Evolutionary conservation across 495 filamentous ascomycete genomes (phyloP), one percentile per base, ranked within the genome.

Genomic region (Neurospora sp.): DNA sequence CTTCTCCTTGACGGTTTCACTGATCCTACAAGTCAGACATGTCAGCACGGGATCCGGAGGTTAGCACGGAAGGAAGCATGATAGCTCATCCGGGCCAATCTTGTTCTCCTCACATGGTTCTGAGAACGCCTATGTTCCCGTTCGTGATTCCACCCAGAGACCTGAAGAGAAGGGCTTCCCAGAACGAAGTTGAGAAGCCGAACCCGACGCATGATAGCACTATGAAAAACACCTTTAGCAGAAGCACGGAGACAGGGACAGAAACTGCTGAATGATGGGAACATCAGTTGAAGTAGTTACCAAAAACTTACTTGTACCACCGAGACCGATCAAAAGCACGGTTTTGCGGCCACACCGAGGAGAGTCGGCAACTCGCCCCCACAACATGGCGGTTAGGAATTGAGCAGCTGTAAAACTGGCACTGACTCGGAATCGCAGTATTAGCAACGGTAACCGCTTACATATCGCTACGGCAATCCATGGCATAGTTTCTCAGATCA

Each of bases 351-450:
- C 93, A 53, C 88, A 87, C 79, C 84, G 84, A 69, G 88, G 86
- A 4, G 89, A 88, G 81, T 96, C 93, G 3, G 92, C 91, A 38
- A 91, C 81, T 1, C 91, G 86, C 5, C 93, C 93, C 93, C 93
- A 96, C 31, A 92, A 78, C 79, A 96, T 92, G n/a, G 91, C 92
- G 1, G 93, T 95, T 37, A 92, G 84, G 79, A 94, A 94, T 82
- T 97, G 93, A 8, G 92, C 91, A 7, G 90, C 91, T 0, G 92
- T 92, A 78, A 96, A 97, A 73, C 88, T 88, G 41, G 90, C 92
- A 74, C 78, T 79, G 47, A 59, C 6, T 38, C 41, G 20, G 69
- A 44, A 27, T 3, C 4, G 22, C 10, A 4, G 20, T 3, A 53
- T 74, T 41, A 74, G 71, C 12, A 47, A 40, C 22, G 22, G 5